Evolutionary conservation across 768 basidiomycete species (phyloP), one percentile per base, ranked within the genome.

Genomic region (Collybiopsis confluens): DNA sequence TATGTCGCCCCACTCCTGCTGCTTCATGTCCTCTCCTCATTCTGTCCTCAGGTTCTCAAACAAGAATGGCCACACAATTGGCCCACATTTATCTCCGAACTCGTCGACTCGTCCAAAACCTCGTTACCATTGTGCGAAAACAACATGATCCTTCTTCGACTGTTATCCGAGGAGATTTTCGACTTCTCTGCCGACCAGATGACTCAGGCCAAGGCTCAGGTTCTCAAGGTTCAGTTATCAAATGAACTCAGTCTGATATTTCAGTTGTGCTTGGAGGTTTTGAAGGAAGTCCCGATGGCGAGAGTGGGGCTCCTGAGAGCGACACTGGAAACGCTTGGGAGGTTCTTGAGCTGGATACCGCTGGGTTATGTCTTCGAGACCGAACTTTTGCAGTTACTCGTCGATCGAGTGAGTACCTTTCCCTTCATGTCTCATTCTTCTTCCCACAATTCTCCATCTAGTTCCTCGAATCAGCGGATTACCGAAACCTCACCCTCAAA

Each of bases 1-100:
- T 85, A 35, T 54, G 74, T 63, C 13, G 45, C 24, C 21, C 51
- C 16, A 35, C n/a, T 4, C 23, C 56, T 55, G 42, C 60, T 26
- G 7, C 9, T 35, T 51, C 16, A 24, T 44, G 30, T 33, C 15
- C 40, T 3, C 2, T 43, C 42, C 26, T 23, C 10, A 7, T 44
- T 15, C 20, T 8, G 16, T 8, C 8, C 35, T 21, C 18, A 90
- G 85, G 86, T 90, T 56, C 70, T 90, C 59, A 90, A 90, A 68
- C 88, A 90, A 67, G 88, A 88, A 59, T 90, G 88, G 88, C 87
- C 88, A 24, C 82, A 88, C 63, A 83, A 86, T 59, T 90, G 88
- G 88, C 87, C 88, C 24, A 81, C 77, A 15, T 90, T 89, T 71
- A 87, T 88, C 58, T 78, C 85, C 28, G 87, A 90, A 65, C 85